These are phyloP conservation scores for Glarea lozoyensis DNA, from an alignment of 495 filamentous ascomycete species.

Conservation along the genomic window DNA sequence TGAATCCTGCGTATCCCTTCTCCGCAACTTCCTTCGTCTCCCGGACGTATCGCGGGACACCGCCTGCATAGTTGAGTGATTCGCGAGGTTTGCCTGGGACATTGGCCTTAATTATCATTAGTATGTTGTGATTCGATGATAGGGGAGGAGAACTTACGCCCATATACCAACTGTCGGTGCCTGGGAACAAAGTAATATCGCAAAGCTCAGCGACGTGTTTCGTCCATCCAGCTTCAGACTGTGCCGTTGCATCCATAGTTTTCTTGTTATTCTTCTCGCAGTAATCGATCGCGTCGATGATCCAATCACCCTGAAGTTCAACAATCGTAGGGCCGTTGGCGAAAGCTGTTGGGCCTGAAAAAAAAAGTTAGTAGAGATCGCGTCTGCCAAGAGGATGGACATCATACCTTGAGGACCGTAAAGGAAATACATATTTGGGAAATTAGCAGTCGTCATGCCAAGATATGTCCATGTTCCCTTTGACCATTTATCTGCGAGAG, in stretches of 20 bases:
- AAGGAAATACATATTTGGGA: constrained; percentile 44
- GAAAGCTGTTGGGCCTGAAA: constrained; percentile 34
- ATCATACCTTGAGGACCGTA: constrained; percentile 32
- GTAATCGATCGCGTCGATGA: constrained; percentile 36
- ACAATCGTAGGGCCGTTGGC: constrained; percentile 41
- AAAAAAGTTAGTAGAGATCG: constrained; percentile 7
- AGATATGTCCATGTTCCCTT: constrained; percentile 36
- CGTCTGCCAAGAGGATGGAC: constrained; percentile 6
- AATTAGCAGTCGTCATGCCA: constrained; percentile 33
- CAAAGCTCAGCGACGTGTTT: constrained; percentile 31
- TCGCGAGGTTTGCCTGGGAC: constrained; percentile 36
- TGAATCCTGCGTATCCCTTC: constrained; percentile 12
- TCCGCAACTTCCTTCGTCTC: constrained; percentile 10
- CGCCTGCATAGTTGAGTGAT: constrained; percentile 32
- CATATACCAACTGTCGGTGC: constrained; percentile 34
- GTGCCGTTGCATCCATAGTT: constrained; percentile 32
- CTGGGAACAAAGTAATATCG: constrained; percentile 25
- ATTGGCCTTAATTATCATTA: constrained; percentile 11
- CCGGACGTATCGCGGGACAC: constrained; percentile 24
- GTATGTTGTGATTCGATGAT: background rate
- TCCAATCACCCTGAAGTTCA: constrained; percentile 43
- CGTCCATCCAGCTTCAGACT: constrained; percentile 40
- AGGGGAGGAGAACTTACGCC: constrained; percentile 12
- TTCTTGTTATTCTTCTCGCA: constrained; percentile 31
- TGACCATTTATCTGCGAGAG: constrained; percentile 37